Base-by-base conservation (phyloP, 768 basidiomycete genomes). In the Clitopilus passeckerianus region DNA sequence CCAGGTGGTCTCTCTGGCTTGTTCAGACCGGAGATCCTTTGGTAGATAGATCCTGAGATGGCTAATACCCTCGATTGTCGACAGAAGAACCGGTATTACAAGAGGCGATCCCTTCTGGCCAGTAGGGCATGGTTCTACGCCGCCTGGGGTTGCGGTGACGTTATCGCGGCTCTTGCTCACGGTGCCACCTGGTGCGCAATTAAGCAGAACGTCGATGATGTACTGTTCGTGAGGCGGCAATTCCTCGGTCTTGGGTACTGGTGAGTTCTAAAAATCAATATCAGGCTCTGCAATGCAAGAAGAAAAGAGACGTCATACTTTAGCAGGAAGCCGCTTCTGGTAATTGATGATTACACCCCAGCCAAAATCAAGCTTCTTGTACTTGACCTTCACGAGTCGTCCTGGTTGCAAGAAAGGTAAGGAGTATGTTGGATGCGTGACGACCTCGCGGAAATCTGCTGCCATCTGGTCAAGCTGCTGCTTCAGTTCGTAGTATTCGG, bases 261-360 rank as follows among this genome's bases (percentile, higher is more conserved):
- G 85, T 60, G 83, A 80, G 58, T 84, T 86, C 89, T 91, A 52
- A 2, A 43, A 20, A 41, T 20, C 46, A 2, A 22, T n/a, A 58
- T 30, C 24, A 50, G 16, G 27, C 23, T 50, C 18, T 52, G 57
- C 24, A n/a, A 34, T 22, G 53, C 50, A 22, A 18, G 41, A 14
- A 43, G 8, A 35, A 57, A 10, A 34, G n/a, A 27, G 52, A 22
- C 46, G 22, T 65, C 75, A 22, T 61, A 87, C 93, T 78, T 94
- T 96, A 15, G 90, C 82, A n/a, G 87, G 84, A 20, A 87, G 65
- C 0, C 95, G 85, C 72, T 97, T 97, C 69, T 91, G 88, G 67
- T 87, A 98, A 70, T 94, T 95, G 68, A 98, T 83, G 56, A 98
- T 85, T 44, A 94, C 84, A 37, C 96, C 96, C 97, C 97, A 98